Base-by-base conservation (phyloP, 2,329 filamentous ascomycete genomes). In the Dactylellina drechsleri region DNA sequence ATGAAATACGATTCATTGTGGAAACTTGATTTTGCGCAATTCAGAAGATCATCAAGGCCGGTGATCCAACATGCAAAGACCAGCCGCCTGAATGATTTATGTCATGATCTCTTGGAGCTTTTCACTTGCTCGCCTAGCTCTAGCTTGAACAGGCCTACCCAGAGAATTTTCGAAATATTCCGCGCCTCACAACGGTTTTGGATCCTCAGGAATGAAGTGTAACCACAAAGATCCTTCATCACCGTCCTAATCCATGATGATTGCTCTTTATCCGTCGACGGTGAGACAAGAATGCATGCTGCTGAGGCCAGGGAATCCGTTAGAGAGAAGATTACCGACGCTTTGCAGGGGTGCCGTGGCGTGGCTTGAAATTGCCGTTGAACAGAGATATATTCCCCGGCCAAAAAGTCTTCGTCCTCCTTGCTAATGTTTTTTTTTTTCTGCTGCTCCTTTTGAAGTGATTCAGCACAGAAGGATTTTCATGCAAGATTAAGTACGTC, bases 401-500 rank as follows among this genome's bases (percentile, higher is more conserved):
- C 57, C 66, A 70, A 57, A 66, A 58, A 70, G 31, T 53, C 57
- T 56, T 70, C 66, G 57, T 57, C 70, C 67, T 74, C 70, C 70
- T 58, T 56, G 61, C 28, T 5, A 36, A 36, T 36, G 23, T 72
- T 72, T 66, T 74, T 74, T 66, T 56, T 36, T 36, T 3, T 8
- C 10, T 36, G 31, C 31, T 36, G 31, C 31, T 36, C 31, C 70
- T 52, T 74, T 74, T 66, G 70, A 74, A 49, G 70, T 74, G 70
- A 62, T 74, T 62, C 70, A 67, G 70, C 70, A 62, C 70, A 67
- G 66, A 49, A 74, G 70, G 70, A 66, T 74, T 74, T 67, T 74
- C 70, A 74, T 74, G 70, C 70, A 74, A 74, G 70, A 74, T 74
- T 74, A 74, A 74, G 70, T 74, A 67, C 70, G 70, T 50, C 62